Evolutionary conservation across 805 yeast genomes (phyloP), one percentile per base, ranked within the genome.

Genomic region (Scheffersomyces coipomensis): DNA sequence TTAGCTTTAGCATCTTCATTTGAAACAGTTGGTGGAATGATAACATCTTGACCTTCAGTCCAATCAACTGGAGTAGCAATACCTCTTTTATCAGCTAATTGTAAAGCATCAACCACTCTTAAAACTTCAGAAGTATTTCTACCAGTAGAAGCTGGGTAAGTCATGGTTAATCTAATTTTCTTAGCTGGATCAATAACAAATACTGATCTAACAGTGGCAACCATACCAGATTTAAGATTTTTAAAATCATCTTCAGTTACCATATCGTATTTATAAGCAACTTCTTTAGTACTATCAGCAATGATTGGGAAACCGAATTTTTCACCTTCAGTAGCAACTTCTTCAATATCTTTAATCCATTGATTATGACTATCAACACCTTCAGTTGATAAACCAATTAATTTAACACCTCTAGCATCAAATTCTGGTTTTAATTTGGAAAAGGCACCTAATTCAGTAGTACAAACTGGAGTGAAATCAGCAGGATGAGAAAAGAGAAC

Each of bases 381-480:
- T 59, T 83, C 83, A 40, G 85, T 83, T 23, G 85, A 79, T 43
- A 83, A 67, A 27, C 88, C 88, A 55, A 83, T 75, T 55, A 83
- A 68, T 54, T 81, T 81, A 39, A 81, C 82, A 40, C 76, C 76
- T 58, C 88, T 72, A 58, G 76, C 74, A 50, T 69, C 70, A 55
- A 83, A 83, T 58, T 83, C 88, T 11, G 85, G 84, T 56, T 81
- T 79, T 55, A 83, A 67, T 55, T 78, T 76, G 47, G 88, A 83
- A 54, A 83, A 82, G 6, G 88, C 88, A 46, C 88, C 88, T 43
- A 83, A 69, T 61, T 83, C 89, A 37, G 89, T 83, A 47, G 88
- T 83, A 60, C 89, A 83, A 34, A 83, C 86, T 25, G 89, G 89
- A 16, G 89, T 83, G 70, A 79, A 83, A 58, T 83, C 88, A 48